phyloP scores from a whole-genome alignment of 2,329 filamentous ascomycete species.

The Ceratocystis alfenasii region DNA sequence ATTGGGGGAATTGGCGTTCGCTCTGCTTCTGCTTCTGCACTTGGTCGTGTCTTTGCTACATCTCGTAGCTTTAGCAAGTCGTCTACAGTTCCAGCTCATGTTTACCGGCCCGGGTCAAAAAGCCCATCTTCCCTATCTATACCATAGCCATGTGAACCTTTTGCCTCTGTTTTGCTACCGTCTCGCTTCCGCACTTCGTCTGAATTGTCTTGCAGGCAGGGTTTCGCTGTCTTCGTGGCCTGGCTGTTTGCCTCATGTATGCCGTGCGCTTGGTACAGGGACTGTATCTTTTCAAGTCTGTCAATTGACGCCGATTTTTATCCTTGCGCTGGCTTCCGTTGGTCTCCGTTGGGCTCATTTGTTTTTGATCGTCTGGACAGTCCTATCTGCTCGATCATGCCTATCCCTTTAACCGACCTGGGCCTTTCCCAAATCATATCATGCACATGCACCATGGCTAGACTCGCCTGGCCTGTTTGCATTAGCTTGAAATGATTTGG shows the following conservation, averaged over 20 bases:
- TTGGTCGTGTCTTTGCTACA: conserved; percentile 1
- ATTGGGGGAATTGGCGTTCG: conserved; percentile 7
- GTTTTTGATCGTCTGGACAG: too few species aligned
- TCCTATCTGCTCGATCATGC: too few species aligned
- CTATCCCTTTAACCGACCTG: not conserved
- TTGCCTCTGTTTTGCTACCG: conserved; percentile 1
- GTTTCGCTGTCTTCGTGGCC: not conserved
- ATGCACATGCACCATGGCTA: not conserved
- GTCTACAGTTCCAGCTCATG: conserved; percentile 11
- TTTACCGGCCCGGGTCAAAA: conserved; percentile 15
- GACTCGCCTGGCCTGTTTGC: not conserved
- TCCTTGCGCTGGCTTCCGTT: not conserved
- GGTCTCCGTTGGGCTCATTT: too few species aligned
- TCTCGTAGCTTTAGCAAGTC: not conserved
- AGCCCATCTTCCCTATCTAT: conserved; percentile 20
- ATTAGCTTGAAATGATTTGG: not conserved
- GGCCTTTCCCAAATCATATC: not conserved
- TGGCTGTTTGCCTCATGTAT: conserved; percentile 5
- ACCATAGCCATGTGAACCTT: conserved; percentile 22
- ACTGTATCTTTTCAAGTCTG: not conserved
- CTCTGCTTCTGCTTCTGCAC: conserved; percentile 15
- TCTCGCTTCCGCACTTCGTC: not conserved
- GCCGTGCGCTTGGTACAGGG: not conserved
- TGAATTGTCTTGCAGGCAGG: not conserved
- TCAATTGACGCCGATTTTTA: conserved; percentile 1